Percentiles rank a stretch among this genome's conserved stretches.
Evolutionary conservation across 1,139 yeast genomes (phyloP).

Genomic region (Suhomyces coccinellae): DNA sequence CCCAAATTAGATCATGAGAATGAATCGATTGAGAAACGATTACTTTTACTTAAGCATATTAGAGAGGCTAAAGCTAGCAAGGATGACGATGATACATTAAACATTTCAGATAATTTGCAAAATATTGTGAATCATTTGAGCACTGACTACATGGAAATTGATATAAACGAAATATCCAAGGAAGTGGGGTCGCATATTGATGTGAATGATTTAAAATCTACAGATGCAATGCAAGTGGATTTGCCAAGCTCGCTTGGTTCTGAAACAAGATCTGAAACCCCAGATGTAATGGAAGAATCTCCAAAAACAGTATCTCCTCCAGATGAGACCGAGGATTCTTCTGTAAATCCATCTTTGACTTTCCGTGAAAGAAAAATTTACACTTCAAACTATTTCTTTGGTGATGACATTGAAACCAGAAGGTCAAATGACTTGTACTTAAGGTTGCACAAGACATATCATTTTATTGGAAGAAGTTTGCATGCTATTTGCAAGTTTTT

Average conservation of each 20-base stretch:
- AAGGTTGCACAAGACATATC: conserved; percentile 62
- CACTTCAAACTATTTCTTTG: conserved; percentile 58
- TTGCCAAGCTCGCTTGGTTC: neutral
- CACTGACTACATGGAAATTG: conserved; percentile 17
- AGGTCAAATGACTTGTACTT: conserved; percentile 53
- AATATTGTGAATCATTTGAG: conserved; percentile 43
- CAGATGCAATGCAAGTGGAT: neutral
- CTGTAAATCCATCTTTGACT: conserved; percentile 50
- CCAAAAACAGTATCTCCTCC: conserved; percentile 33
- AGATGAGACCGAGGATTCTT: conserved; percentile 45
- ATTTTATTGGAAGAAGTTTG: conserved; percentile 63
- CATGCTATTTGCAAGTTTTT: conserved; percentile 60
- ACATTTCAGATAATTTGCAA: conserved; percentile 38
- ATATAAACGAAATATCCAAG: conserved; percentile 15
- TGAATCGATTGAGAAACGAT: conserved; percentile 39
- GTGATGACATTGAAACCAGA: conserved; percentile 49
- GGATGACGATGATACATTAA: conserved; percentile 29
- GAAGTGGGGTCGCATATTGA: conserved; percentile 3
- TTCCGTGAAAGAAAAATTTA: conserved; percentile 62
- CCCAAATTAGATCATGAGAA: conserved; percentile 37
- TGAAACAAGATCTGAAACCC: conserved; percentile 1
- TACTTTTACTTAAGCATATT: conserved; percentile 35
- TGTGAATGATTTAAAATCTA: neutral
- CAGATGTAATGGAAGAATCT: conserved; percentile 5
- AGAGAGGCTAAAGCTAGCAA: conserved; percentile 26